phyloP scores from a whole-genome alignment of 768 basidiomycete species.

The Butyriboletus loyo region DNA sequence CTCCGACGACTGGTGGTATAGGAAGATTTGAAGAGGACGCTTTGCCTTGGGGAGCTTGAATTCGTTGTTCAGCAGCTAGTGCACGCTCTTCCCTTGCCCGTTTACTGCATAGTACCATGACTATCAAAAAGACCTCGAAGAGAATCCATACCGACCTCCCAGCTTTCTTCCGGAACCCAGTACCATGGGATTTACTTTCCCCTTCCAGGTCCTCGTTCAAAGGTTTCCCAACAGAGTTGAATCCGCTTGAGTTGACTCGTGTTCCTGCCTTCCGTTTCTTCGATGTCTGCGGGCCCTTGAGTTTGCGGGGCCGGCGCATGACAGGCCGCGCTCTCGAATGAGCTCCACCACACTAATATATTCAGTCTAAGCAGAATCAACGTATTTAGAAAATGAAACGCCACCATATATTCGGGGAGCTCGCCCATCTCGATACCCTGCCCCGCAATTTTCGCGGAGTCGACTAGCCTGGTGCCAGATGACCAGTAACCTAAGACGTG shows the following conservation, averaged over 20 bases:
- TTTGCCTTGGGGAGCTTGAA: constrained; percentile 44
- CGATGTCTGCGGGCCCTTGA: constrained; percentile 58
- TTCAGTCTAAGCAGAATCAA: neutral
- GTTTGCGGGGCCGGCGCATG: constrained; percentile 40
- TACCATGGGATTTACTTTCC: constrained; percentile 42
- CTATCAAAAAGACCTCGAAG: neutral
- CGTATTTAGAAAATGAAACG: neutral
- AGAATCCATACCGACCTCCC: constrained; percentile 44
- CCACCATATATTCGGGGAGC: constrained; percentile 76
- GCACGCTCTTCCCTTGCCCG: constrained; percentile 78
- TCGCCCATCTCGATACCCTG: constrained; percentile 53
- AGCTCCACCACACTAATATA: constrained; percentile 71
- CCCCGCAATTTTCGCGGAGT: constrained; percentile 54
- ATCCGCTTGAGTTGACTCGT: constrained; percentile 60
- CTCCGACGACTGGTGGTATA: constrained; percentile 18
- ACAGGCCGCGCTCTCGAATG: constrained; percentile 61
- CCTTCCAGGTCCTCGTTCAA: constrained; percentile 43
- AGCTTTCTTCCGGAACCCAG: constrained; percentile 71
- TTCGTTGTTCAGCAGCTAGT: constrained; percentile 63
- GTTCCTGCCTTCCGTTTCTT: constrained; percentile 72
- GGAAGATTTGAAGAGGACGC: constrained; percentile 4
- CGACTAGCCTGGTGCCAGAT: constrained; percentile 64
- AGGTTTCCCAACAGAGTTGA: constrained; percentile 53
- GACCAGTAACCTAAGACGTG: constrained; percentile 72
- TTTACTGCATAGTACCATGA: constrained; percentile 47